These are phyloP conservation scores for Myxozyma lipomycoides DNA, from an alignment of 805 yeast genomes.

Conservation along the genomic window DNA sequence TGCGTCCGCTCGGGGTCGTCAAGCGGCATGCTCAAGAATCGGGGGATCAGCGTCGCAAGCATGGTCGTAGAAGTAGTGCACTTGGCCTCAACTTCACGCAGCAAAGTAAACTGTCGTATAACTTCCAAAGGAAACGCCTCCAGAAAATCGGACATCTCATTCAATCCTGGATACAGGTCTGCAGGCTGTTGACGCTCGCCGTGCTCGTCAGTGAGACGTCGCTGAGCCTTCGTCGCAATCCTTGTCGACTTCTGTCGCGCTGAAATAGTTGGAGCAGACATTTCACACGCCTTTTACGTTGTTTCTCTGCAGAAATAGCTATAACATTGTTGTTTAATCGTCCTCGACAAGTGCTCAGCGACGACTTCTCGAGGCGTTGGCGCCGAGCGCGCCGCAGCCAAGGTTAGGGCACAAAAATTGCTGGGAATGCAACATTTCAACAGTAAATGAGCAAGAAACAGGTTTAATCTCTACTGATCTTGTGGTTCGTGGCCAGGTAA, in stretches of 20 bases:
- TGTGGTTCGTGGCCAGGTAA: too few relatives aligned
- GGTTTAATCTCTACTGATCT: too few relatives aligned
- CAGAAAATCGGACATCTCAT: conserved; percentile 85
- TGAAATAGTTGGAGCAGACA: conserved; percentile 5
- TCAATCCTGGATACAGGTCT: conserved; percentile 74
- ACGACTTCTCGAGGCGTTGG: neutral
- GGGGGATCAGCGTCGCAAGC: conserved; percentile 52
- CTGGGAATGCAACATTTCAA: too few relatives aligned
- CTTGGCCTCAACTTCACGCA: conserved; percentile 93
- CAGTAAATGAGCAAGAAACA: too few relatives aligned
- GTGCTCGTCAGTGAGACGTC: conserved; percentile 3
- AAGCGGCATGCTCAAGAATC: conserved; percentile 40
- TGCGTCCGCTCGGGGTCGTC: conserved; percentile 33
- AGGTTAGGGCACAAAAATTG: neutral
- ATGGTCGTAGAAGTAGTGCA: conserved; percentile 72
- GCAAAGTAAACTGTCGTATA: conserved; percentile 75
- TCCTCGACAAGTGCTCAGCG: too few relatives aligned
- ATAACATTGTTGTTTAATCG: neutral
- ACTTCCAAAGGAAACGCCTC: conserved; percentile 85
- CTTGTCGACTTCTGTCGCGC: conserved; percentile 20
- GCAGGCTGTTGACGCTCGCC: conserved; percentile 10
- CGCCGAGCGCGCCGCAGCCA: neutral
- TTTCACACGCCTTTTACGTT: neutral
- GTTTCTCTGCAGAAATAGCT: neutral
- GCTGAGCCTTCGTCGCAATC: conserved; percentile 16